phyloP scores from a whole-genome alignment of 176 grass and related monocot species.

The Dactylis glomerata region DNA sequence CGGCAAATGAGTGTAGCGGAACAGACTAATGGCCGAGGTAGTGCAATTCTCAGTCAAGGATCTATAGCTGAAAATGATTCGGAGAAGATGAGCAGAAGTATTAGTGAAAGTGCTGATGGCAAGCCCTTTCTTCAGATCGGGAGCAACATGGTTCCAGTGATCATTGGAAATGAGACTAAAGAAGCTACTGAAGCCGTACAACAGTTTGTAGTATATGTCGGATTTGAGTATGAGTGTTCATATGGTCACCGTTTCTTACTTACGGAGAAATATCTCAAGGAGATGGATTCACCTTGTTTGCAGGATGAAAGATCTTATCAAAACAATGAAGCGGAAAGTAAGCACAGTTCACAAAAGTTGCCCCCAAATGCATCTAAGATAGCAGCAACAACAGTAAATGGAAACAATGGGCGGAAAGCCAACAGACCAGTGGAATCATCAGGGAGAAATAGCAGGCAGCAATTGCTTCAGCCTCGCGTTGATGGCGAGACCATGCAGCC shows the following conservation, averaged over 20 bases:
- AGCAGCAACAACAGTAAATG: constrained; percentile 1
- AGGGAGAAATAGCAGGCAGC: constrained; percentile 46
- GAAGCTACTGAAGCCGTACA: constrained; percentile 43
- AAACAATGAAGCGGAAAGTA: constrained; percentile 43
- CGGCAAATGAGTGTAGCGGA: constrained; percentile 36
- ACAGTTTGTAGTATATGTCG: constrained; percentile 58
- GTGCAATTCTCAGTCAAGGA: constrained; percentile 42
- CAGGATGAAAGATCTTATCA: constrained; percentile 33
- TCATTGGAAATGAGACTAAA: constrained; percentile 47
- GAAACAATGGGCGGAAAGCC: constrained; percentile 37
- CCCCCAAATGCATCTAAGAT: constrained; percentile 36
- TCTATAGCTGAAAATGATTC: constrained; percentile 42
- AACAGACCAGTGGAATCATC: constrained; percentile 34
- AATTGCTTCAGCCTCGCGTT: constrained; percentile 23
- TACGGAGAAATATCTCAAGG: constrained; percentile 73
- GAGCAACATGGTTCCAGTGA: constrained; percentile 76
- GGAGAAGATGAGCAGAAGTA: constrained; percentile 33
- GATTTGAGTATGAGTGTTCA: constrained; percentile 94
- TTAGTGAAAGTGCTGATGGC: constrained; percentile 32
- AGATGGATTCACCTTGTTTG: constrained; percentile 48
- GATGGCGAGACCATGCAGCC: constrained; percentile 6
- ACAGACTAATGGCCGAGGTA: constrained; percentile 39
- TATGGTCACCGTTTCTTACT: constrained; percentile 89
- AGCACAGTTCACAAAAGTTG: constrained; percentile 42
- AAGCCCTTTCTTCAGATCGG: constrained; percentile 77